phyloP scores from a whole-genome alignment of 2,329 filamentous ascomycete species.

The Fusarium haematococcum region DNA sequence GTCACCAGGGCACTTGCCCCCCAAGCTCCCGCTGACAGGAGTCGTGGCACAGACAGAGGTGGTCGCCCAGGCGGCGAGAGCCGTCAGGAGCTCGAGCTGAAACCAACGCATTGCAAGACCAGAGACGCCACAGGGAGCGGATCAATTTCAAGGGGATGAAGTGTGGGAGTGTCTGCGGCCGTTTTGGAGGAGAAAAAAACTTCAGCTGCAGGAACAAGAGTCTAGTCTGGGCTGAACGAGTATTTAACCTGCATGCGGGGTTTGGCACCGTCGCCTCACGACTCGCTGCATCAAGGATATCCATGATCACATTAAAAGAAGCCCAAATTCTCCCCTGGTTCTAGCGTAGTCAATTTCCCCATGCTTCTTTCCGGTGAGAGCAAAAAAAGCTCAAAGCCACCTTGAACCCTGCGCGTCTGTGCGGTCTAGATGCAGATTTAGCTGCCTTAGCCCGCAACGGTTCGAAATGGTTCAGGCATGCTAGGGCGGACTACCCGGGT shows the following conservation, averaged over 20 bases:
- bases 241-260: constrained; percentile 31
- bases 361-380: background rate
- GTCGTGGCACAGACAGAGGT: constrained; percentile 35
- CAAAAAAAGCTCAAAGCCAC: background rate
- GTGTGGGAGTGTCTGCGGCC: background rate
- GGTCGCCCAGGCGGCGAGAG: constrained; percentile 42
- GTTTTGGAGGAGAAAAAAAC: background rate
- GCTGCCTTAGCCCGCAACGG: background rate
- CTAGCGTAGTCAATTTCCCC: background rate
- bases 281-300: background rate
- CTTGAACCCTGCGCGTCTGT: background rate
- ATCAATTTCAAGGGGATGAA: background rate
- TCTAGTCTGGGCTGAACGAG: background rate
- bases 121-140: background rate
- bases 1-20: constrained; percentile 28
- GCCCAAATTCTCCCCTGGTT: background rate
- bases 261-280: background rate
- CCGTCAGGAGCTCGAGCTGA: constrained; percentile 43
- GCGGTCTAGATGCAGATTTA: background rate
- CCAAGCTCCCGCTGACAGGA: constrained; percentile 23
- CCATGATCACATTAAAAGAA: background rate
- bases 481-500: background rate
- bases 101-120: constrained; percentile 24
- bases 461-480: background rate
- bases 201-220: background rate